phyloP scores from a whole-genome alignment of 257 asterid species.

The Henckelia pumila region DNA sequence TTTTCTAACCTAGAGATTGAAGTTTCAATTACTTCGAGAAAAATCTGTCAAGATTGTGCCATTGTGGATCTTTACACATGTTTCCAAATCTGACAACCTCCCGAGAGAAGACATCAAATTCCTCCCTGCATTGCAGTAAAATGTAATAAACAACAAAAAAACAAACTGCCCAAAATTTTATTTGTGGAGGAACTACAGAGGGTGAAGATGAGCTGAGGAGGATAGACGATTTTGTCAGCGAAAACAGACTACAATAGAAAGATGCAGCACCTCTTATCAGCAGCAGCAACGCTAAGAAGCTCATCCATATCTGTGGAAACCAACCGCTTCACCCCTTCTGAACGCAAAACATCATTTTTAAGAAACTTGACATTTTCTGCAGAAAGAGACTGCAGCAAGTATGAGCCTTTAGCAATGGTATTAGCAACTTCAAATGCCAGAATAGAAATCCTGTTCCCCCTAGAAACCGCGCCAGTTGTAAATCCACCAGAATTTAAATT shows the following conservation, averaged over 20 bases:
- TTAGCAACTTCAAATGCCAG: constrained; percentile 96
- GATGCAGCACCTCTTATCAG: constrained; percentile 77
- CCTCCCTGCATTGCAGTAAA: constrained; percentile 60
- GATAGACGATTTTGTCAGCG: constrained; percentile 14
- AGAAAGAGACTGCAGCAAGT: constrained; percentile 79
- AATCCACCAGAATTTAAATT: constrained; percentile 88
- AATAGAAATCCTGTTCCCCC: constrained; percentile 72
- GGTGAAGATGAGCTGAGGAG: background rate
- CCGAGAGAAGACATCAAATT: constrained; percentile 81
- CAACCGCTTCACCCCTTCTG: constrained; percentile 76
- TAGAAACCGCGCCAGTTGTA: constrained; percentile 58
- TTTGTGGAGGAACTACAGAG: background rate
- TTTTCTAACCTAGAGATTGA: constrained; percentile 20
- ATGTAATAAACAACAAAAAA: constrained; percentile 12
- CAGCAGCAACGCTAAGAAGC: constrained; percentile 86
- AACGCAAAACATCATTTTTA: constrained; percentile 72
- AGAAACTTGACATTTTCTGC: constrained; percentile 62
- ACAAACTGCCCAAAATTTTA: constrained; percentile 3
- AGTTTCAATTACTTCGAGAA: constrained; percentile 60
- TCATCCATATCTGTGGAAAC: constrained; percentile 87
- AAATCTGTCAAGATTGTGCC: constrained; percentile 88
- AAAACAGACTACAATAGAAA: constrained; percentile 8
- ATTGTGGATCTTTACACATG: constrained; percentile 94
- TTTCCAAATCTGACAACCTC: constrained; percentile 93
- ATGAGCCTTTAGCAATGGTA: constrained; percentile 86